Conservation (phyloP, 2,329 filamentous ascomycete species). For the Neofusicoccum cordaticola region DNA sequence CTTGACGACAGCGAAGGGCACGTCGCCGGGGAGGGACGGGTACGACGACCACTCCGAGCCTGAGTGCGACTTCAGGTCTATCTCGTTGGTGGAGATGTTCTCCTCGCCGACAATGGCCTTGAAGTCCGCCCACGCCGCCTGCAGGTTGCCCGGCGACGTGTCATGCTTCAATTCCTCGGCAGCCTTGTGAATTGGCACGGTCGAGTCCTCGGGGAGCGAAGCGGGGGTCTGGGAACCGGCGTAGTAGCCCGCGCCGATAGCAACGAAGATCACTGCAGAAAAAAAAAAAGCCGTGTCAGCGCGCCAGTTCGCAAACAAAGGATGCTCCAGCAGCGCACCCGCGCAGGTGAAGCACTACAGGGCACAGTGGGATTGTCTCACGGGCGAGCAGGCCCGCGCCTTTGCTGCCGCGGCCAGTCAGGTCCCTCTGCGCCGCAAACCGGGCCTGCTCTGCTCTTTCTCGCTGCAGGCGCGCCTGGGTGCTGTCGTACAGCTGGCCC, state of each 20-base stretch:
- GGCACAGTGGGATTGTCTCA: neutral
- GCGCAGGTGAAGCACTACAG: neutral
- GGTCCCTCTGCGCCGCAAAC: conserved; percentile 45
- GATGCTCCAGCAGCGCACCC: too few relatives aligned
- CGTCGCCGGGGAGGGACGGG: conserved; percentile 39
- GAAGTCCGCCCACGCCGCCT: conserved; percentile 65
- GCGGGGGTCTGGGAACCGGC: conserved; percentile 51
- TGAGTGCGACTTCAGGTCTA: conserved; percentile 56
- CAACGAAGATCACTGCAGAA: conserved; percentile 48
- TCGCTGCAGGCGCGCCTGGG: conserved; percentile 55
- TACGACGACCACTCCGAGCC: conserved; percentile 65
- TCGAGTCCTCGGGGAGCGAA: conserved; percentile 52
- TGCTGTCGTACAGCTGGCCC: conserved; percentile 61
- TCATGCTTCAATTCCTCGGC: conserved; percentile 52
- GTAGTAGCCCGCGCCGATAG: conserved; percentile 55
- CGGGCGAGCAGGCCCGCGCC: conserved; percentile 9
- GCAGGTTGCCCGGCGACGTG: conserved; percentile 55
- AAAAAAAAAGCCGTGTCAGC: neutral
- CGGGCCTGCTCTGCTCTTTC: conserved; percentile 57
- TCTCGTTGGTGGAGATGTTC: conserved; percentile 58
- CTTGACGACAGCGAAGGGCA: conserved; percentile 66
- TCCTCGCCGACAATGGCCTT: conserved; percentile 60
- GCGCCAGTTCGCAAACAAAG: neutral
- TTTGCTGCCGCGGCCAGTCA: conserved; percentile 27
- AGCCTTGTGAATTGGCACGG: conserved; percentile 50